Base-by-base conservation (phyloP, 2,329 filamentous ascomycete genomes). In the Venturia effusa region DNA sequence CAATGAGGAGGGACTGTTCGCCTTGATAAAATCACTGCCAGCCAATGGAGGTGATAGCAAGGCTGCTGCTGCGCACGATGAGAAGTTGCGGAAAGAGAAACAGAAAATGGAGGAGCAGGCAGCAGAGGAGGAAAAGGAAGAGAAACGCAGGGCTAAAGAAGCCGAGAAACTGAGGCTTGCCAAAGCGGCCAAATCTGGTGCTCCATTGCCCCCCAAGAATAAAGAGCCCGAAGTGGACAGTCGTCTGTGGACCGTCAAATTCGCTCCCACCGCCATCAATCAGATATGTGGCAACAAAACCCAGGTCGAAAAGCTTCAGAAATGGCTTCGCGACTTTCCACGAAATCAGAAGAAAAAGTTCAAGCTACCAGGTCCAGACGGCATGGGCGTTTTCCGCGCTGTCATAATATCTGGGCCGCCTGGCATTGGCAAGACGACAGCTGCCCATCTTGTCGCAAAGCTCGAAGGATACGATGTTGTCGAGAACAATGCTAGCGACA, bases 231-330 rank as follows among this genome's bases (percentile, higher is more conserved):
- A 62, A 34, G 24, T 32, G 22, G 48, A 59, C 51, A 61, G 27
- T 22, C 40, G 40, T 27, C 80, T 99, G 1, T 96, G 94, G 88
- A 99, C 94, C 1, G 89, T 88, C 55, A 97, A 97, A 70, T 97
- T 99, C 75, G 94, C 94, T 0, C 94, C 94, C 2, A 89, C 88
- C 1, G 83, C 88, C 63, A 80, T 95, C 54, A 88, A 78, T 65
- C 92, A 97, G 72, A 96, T 99, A 59, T 97, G 93, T 73, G 94
- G 94, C 67, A 99, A 99, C 77, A 97, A 97, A 75, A 81, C 78
- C 1, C 84, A 88, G 37, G 93, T 99, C 0, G 92, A 97, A 72
- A 95, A 88, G 73, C 87, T 99, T 13, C 90, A 95, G 71, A 81
- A 78, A 34, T 99, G 94, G 94, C 80, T 99, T 62, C 85, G 85